These are phyloP conservation scores for Colletotrichum kahawae DNA, from an alignment of 2,329 filamentous ascomycete genomes.

Conservation along the genomic window DNA sequence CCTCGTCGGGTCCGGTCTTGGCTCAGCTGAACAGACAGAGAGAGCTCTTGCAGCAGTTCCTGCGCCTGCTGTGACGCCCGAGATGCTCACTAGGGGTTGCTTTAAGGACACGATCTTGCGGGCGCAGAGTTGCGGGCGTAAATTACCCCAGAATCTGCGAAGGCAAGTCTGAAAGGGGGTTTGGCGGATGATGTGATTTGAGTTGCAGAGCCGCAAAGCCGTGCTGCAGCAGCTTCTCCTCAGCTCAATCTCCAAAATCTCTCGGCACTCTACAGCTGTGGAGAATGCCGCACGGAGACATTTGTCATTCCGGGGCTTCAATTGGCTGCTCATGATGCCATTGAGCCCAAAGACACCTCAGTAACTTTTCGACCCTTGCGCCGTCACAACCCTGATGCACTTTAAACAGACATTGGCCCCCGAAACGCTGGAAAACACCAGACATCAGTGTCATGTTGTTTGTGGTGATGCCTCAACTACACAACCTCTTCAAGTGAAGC, in stretches of 20 bases:
- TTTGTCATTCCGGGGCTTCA: constrained; percentile 8
- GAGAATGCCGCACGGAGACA: not conserved
- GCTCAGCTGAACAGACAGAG: not conserved
- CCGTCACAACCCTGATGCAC: not conserved
- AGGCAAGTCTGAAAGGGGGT: not conserved
- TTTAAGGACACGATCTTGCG: not conserved
- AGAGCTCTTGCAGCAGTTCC: not conserved
- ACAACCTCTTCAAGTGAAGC: not conserved
- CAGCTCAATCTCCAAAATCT: not conserved
- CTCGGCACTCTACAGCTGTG: constrained; percentile 7
- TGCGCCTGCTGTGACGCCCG: not conserved
- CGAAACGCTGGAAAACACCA: not conserved
- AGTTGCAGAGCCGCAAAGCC: constrained; percentile 5
- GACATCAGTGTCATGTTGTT: not conserved
- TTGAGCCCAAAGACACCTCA: not conserved
- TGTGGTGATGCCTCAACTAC: not conserved
- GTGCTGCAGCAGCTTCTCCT: not conserved
- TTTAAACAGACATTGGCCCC: not conserved
- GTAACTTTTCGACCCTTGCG: not conserved
- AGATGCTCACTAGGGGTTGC: not conserved
- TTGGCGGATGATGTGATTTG: not conserved
- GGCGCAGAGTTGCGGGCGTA: constrained; percentile 15
- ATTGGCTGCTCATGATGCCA: constrained; percentile 16
- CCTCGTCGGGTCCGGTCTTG: not conserved
- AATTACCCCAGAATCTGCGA: constrained; percentile 8